These are phyloP conservation scores for Boletus bicolor DNA, from an alignment of 768 basidiomycete genomes.

Conservation along the genomic window DNA sequence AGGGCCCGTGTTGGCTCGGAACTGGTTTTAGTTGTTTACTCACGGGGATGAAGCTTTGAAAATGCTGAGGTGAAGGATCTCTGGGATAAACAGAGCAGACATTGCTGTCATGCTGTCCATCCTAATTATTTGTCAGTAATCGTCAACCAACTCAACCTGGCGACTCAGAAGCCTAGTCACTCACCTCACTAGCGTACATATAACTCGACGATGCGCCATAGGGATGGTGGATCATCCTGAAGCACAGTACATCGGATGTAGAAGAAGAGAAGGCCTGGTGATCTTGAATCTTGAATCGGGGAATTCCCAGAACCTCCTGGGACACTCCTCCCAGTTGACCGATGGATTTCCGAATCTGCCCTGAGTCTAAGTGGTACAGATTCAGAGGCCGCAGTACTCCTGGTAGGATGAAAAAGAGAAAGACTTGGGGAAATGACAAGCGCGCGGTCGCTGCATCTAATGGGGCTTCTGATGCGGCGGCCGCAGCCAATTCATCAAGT, in stretches of 20 bases:
- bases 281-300: background rate
- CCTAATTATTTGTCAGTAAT: slow-evolving; percentile 6
- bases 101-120: background rate
- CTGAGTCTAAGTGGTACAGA: background rate
- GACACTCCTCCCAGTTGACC: background rate
- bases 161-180: background rate
- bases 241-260: slow-evolving; percentile 17
- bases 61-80: slow-evolving; percentile 14
- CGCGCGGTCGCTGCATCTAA: background rate
- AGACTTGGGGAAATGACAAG: background rate
- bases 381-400: background rate
- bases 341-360: slow-evolving; percentile 3
- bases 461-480: background rate
- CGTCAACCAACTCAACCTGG: background rate
- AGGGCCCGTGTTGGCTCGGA: background rate
- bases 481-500: background rate
- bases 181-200: slow-evolving; percentile 23
- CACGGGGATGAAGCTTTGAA: slow-evolving; percentile 30
- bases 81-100: background rate
- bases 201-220: slow-evolving; percentile 29
- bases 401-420: background rate
- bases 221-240: slow-evolving; percentile 30
- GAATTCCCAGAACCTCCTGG: background rate
- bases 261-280: background rate
- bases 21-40: background rate